Evolutionary conservation across 176 grass and related monocot species (phyloP), one percentile per base, ranked within the genome.

Genomic region (Rhynchospora tenuis): DNA sequence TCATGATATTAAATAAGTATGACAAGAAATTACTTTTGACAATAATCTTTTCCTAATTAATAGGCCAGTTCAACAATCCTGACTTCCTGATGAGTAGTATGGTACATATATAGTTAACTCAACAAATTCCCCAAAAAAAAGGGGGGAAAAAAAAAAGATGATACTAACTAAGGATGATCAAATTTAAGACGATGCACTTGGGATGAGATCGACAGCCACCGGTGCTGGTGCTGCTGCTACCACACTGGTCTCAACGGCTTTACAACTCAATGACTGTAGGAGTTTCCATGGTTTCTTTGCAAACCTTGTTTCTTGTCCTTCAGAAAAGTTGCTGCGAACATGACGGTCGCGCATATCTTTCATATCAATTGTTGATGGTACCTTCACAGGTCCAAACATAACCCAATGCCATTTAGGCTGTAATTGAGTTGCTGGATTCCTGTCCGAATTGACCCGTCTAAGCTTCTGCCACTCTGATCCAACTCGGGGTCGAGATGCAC

Each of bases 261-360:
- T 74, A 74, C 70, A 74, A 74, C 70, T 74, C 43, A 74, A 24
- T 5, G 70, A 50, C 12, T 74, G 70, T 10, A 74, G 10, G 70
- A 74, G 2, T 20, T 52, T 74, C 70, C 70, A 74, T 3, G 70
- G 45, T 26, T 12, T 74, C 20, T 74, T 74, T 2, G n/a, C 48
- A 14, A 74, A 74, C 43, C 44, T 74, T 23, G 45, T 50, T 74
- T 11, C 46, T 26, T 51, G 45, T 74, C 45, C 70, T 74, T 74
- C 70, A 15, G 20, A 26, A 45, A 2, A 20, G 45, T 51, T 23
- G n/a, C 51, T 74, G 22, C 46, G 70, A 74, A 51, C 7, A 14
- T 74, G 70, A n/a, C 70, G 70, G 16, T 74, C 19, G 4, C 46
- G 70, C 46, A 74, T 74, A 15, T 74, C 70, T 45, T 50, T 74